Conservation (phyloP, 805 yeast genomes). For the Blastobotrys chiropterorum region DNA sequence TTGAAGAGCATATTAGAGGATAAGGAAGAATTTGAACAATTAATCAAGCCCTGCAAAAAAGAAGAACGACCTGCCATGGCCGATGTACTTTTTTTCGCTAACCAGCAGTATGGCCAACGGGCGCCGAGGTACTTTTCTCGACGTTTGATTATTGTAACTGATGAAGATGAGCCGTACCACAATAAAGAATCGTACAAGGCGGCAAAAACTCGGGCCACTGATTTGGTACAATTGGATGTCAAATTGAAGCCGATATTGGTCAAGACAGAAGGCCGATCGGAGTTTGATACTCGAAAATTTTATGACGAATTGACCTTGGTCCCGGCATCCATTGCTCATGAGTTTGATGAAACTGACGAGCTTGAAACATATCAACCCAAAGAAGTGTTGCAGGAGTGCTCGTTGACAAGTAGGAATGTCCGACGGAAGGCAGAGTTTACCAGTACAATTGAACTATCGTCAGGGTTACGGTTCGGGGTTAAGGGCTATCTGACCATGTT, state of each 20-base stretch:
- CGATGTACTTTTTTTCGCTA: slow-evolving; percentile 44
- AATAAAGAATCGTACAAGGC: slow-evolving; percentile 38
- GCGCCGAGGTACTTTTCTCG: slow-evolving; percentile 44
- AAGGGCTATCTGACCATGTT: slow-evolving; percentile 63
- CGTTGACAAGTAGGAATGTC: slow-evolving; percentile 33
- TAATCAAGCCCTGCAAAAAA: slow-evolving; percentile 15
- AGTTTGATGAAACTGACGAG: not conserved
- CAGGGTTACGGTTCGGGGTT: slow-evolving; percentile 53
- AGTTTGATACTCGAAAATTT: slow-evolving; percentile 41
- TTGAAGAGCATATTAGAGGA: slow-evolving; percentile 17
- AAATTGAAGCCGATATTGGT: slow-evolving; percentile 61
- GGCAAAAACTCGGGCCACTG: slow-evolving; percentile 53
- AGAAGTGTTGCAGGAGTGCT: not conserved
- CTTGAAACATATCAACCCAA: not conserved
- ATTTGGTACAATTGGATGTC: slow-evolving; percentile 49
- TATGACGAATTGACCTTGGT: slow-evolving; percentile 45
- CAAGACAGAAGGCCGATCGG: slow-evolving; percentile 26
- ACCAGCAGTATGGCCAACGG: slow-evolving; percentile 47
- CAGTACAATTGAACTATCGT: slow-evolving; percentile 53
- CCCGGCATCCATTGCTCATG: not conserved
- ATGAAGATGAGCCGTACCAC: slow-evolving; percentile 61
- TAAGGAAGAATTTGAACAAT: slow-evolving; percentile 22
- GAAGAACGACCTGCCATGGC: slow-evolving; percentile 30
- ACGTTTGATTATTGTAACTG: slow-evolving; percentile 67
- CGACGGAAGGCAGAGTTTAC: slow-evolving; percentile 57